Conservation (phyloP, 352 stramenopile genomes). For the Phytophthora pseudosyringae region DNA sequence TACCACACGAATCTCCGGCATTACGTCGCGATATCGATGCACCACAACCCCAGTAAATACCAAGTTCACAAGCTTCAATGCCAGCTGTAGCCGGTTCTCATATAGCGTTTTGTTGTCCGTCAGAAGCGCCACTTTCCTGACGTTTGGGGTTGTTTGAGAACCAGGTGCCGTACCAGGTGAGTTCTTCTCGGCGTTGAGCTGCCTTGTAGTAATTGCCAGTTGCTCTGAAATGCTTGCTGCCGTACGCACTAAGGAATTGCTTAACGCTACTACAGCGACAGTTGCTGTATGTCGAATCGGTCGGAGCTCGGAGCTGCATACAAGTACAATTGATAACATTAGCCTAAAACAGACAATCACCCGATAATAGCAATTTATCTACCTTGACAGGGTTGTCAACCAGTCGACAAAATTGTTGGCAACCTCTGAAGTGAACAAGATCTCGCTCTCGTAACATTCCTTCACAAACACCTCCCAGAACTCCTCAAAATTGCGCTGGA, state of each 20-base stretch:
- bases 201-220: constrained; percentile 68
- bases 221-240: constrained; percentile 64
- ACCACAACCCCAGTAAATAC: constrained; percentile 83
- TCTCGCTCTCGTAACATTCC: constrained; percentile 83
- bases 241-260: constrained; percentile 66
- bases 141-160: constrained; percentile 56
- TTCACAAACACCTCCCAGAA: constrained; percentile 85
- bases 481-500: constrained; percentile 66
- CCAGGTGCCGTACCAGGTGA: constrained; percentile 34
- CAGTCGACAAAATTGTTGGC: constrained; percentile 77
- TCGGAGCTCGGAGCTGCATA: constrained; percentile 75
- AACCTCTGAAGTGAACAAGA: constrained; percentile 77
- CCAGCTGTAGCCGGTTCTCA: constrained; percentile 59
- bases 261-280: constrained; percentile 72
- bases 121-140: constrained; percentile 47
- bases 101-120: constrained; percentile 76
- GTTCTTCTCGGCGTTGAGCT: constrained; percentile 65
- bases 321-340: constrained; percentile 9
- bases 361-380: neutral
- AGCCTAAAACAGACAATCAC: neutral
- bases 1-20: constrained; percentile 88
- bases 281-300: constrained; percentile 82
- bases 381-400: constrained; percentile 84
- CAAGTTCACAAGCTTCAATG: constrained; percentile 66
- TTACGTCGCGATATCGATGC: constrained; percentile 93